Conservation (phyloP, 352 stramenopile genomes). For the Pythium brachiatum region DNA sequence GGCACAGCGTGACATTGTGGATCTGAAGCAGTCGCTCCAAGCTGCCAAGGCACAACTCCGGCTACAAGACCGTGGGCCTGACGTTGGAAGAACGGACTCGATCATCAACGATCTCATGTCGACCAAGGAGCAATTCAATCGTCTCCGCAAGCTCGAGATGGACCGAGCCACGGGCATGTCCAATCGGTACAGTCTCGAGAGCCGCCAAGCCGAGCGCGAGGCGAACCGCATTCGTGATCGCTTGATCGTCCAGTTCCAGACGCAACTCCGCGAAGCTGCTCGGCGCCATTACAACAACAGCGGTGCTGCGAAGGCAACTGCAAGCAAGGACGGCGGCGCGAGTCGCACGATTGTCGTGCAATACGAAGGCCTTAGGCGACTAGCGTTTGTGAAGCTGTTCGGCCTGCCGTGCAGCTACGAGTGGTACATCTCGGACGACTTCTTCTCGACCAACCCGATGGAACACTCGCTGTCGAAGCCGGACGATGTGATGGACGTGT, state of each 20-base stretch:
- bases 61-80: slow-evolving; percentile 54
- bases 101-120: slow-evolving; percentile 46
- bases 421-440: slow-evolving; percentile 54
- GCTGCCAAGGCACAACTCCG: slow-evolving; percentile 48
- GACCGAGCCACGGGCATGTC: slow-evolving; percentile 47
- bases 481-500: slow-evolving; percentile 53
- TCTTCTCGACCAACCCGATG: slow-evolving; percentile 39
- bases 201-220: slow-evolving; percentile 50
- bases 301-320: neutral
- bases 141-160: slow-evolving; percentile 44
- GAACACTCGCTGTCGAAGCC: slow-evolving; percentile 43
- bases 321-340: slow-evolving; percentile 1
- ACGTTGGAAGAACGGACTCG: slow-evolving; percentile 44
- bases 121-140: slow-evolving; percentile 47
- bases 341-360: slow-evolving; percentile 35
- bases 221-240: slow-evolving; percentile 46
- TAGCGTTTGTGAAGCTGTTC: slow-evolving; percentile 71
- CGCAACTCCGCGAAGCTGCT: slow-evolving; percentile 48
- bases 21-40: slow-evolving; percentile 44
- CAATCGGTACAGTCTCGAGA: slow-evolving; percentile 50
- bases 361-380: slow-evolving; percentile 50
- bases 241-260: slow-evolving; percentile 40
- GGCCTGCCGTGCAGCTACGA: slow-evolving; percentile 44
- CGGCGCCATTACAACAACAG: slow-evolving; percentile 29
- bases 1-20: slow-evolving; percentile 37